Evolutionary conservation across 2,329 filamentous ascomycete species (phyloP).

Genomic region (Monosporascus sp.): DNA sequence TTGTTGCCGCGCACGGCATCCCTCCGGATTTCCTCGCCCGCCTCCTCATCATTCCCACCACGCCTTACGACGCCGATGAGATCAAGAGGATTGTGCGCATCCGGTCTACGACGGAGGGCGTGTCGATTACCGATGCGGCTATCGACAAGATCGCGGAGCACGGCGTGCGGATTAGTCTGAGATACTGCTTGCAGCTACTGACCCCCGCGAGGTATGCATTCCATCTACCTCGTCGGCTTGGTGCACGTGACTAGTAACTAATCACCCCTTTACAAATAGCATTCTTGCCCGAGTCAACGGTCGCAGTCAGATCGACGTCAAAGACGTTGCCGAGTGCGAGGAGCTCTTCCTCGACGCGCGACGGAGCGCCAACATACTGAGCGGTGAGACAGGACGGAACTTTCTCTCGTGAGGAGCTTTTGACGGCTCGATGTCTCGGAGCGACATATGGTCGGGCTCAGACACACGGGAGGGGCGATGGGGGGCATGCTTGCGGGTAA

Average conservation of each 20-base stretch:
- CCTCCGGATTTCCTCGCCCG: conserved; percentile 90
- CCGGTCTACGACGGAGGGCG: conserved; percentile 74
- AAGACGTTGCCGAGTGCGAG: conserved; percentile 75
- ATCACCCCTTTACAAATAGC: conserved; percentile 32
- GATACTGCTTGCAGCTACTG: conserved; percentile 89
- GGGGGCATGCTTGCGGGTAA: too few species aligned
- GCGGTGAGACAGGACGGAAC: conserved; percentile 54
- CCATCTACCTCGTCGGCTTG: background rate
- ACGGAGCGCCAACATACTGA: conserved; percentile 67
- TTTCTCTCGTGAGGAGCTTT: conserved; percentile 52
- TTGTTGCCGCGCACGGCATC: conserved; percentile 86
- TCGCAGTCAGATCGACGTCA: conserved; percentile 67
- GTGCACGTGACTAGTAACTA: background rate
- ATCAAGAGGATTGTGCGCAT: conserved; percentile 89
- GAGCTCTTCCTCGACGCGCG: conserved; percentile 79
- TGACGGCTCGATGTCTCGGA: conserved; percentile 5
- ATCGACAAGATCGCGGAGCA: conserved; percentile 82
- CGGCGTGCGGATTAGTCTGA: conserved; percentile 81
- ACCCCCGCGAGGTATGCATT: conserved; percentile 68
- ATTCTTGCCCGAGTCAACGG: conserved; percentile 85
- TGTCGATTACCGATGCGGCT: conserved; percentile 74
- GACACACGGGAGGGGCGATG: conserved; percentile 3
- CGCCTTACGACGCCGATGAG: conserved; percentile 80
- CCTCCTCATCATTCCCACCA: conserved; percentile 92
- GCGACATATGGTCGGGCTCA: conserved; percentile 10